Conservation (phyloP, 2,329 filamentous ascomycete species). For the Penicillium brevicompactum region DNA sequence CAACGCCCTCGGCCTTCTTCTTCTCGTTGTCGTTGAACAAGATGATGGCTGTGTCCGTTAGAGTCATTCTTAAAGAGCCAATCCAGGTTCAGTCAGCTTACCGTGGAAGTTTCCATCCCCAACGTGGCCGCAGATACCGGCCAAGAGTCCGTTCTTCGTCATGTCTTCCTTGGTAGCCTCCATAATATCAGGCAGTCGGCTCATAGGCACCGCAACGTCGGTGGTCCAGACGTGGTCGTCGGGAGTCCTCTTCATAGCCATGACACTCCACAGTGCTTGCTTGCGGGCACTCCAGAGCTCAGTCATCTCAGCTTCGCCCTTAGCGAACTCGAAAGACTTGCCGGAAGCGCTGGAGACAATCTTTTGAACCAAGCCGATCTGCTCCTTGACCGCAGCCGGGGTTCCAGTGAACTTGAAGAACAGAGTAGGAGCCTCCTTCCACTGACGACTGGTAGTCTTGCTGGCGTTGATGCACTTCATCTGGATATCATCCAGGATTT, state of each 20-base stretch:
- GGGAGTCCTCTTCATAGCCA: slow-evolving; percentile 63
- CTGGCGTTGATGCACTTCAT: slow-evolving; percentile 70
- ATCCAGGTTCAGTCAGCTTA: slow-evolving; percentile 30
- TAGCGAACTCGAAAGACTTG: slow-evolving; percentile 69
- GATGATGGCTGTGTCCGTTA: slow-evolving; percentile 55
- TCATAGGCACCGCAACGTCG: slow-evolving; percentile 78
- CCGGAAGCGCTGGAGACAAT: slow-evolving; percentile 58
- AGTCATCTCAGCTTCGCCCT: slow-evolving; percentile 63
- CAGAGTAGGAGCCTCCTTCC: slow-evolving; percentile 70
- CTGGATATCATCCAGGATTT: slow-evolving; percentile 89
- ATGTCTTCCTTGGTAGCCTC: slow-evolving; percentile 70
- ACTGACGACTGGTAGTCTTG: slow-evolving; percentile 52
- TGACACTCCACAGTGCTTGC: slow-evolving; percentile 71
- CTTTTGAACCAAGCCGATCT: slow-evolving; percentile 62
- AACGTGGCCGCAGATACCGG: slow-evolving; percentile 71
- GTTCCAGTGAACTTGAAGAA: slow-evolving; percentile 78
- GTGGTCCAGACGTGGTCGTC: slow-evolving; percentile 74
- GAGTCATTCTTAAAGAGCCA: background rate
- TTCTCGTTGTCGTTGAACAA: slow-evolving; percentile 62
- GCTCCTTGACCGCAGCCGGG: slow-evolving; percentile 62
- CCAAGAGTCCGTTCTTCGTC: slow-evolving; percentile 62
- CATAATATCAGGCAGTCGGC: slow-evolving; percentile 70
- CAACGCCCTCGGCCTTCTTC: slow-evolving; percentile 58
- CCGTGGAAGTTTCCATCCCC: slow-evolving; percentile 76
- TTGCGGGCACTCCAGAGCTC: slow-evolving; percentile 78